These are phyloP conservation scores for Hymenoscyphus occultus DNA, from an alignment of 2,329 filamentous ascomycete genomes.

Conservation along the genomic window DNA sequence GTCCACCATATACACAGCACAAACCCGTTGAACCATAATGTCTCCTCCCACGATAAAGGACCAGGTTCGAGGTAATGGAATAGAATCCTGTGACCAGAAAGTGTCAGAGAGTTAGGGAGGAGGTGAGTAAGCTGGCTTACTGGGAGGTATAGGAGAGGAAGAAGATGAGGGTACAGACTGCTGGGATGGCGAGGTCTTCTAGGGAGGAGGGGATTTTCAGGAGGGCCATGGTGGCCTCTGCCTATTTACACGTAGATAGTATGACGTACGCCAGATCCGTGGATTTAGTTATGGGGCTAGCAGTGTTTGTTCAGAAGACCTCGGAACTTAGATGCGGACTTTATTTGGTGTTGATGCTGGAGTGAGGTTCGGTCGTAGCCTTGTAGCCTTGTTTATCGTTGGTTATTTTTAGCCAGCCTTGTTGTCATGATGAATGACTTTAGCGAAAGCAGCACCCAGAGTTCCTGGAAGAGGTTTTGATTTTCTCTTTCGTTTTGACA, in stretches of 20 bases:
- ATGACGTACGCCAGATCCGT: background rate
- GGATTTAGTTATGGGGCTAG: too few relatives aligned
- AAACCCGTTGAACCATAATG: constrained; percentile 62
- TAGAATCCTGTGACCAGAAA: constrained; percentile 40
- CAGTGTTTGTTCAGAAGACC: too few relatives aligned
- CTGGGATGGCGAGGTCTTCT: constrained; percentile 60
- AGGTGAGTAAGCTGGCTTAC: constrained; percentile 29
- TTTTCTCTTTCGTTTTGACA: too few relatives aligned
- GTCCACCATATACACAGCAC: constrained; percentile 64
- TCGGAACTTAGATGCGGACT: too few relatives aligned
- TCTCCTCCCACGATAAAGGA: constrained; percentile 55
- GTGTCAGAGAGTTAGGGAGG: background rate
- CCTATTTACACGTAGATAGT: background rate
- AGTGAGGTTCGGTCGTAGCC: too few relatives aligned
- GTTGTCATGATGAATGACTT: too few relatives aligned
- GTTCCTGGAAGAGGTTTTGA: too few relatives aligned
- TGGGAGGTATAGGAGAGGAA: constrained; percentile 74
- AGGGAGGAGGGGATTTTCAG: constrained; percentile 13
- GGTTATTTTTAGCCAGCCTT: too few relatives aligned
- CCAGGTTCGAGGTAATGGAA: constrained; percentile 61
- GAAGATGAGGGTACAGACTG: constrained; percentile 61
- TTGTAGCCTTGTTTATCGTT: too few relatives aligned
- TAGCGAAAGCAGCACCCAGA: too few relatives aligned
- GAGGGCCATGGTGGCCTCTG: constrained; percentile 15
- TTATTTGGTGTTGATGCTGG: too few relatives aligned